Evolutionary conservation across 1,284 basidiomycete species (phyloP), one percentile per base, ranked within the genome.

Genomic region (Xerocomus amazonicus): DNA sequence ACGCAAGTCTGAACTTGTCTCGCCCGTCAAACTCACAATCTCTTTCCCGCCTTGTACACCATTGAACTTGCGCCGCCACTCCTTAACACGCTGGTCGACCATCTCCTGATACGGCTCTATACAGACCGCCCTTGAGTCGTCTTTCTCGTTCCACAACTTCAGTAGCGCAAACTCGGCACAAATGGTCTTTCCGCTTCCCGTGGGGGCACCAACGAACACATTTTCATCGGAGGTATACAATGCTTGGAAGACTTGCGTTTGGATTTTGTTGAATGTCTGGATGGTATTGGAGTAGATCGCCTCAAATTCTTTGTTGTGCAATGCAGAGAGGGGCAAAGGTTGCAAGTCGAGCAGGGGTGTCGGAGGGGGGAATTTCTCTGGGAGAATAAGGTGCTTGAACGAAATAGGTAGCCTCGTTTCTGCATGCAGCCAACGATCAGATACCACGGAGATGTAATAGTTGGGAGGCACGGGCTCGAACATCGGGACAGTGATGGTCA

Each of bases 171-270:
- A 95, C 70, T 99, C 97, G 0, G 94, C 95, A 60, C 93, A 97
- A 38, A 98, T 87, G 0, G 94, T 98, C 79, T 99, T 99, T 29
- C 97, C 96, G 51, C 90, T 93, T 9, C 97, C 96, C 0, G 94
- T 94, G 0, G 97, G 96, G 0, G 95, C 96, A 23, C 94, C 95
- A 50, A 99, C 85, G 63, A 99, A 92, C 36, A 96, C 87, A 61
- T 94, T 97, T 65, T 98, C 95, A 65, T 98, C 94, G 0, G 92
- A 89, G 0, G 92, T 95, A 70, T 96, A 99, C 0, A 99, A 75
- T 0, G 95, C 93, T 60, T 98, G 96, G 85, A 98, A 99, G 33
- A 97, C 93, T 71, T 99, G 97, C 0, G 94, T 99, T 68, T 99
- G 97, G 57, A 98, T 97, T 73, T 97, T 98, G 81, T 99, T 99